Percentiles rank a stretch among this genome's conserved stretches.
phyloP scores from a whole-genome alignment of 129 eudicot species.

The Ambrosia trifida region DNA sequence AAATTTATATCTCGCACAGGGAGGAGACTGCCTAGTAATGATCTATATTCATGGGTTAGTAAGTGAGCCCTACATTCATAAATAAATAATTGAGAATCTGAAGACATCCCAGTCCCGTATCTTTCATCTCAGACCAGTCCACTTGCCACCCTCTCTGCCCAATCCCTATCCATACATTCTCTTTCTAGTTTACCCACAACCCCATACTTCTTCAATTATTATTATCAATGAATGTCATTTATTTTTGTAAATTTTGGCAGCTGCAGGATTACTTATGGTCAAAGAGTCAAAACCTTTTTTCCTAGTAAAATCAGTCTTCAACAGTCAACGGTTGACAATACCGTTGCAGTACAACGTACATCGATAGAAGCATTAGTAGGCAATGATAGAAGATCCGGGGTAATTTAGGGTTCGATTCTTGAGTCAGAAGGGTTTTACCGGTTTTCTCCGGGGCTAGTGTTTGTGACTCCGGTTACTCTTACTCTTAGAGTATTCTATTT shows the following conservation, averaged over 20 bases:
- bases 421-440: too few relatives aligned
- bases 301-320: background rate
- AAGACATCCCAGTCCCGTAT: background rate
- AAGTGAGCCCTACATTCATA: constrained; percentile 28
- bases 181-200: constrained; percentile 14
- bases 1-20: background rate
- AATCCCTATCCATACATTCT: constrained; percentile 40
- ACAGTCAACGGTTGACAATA: background rate
- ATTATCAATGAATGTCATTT: background rate
- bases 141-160: constrained; percentile 26
- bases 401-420: too few relatives aligned
- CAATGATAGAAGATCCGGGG: too few relatives aligned
- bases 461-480: too few relatives aligned
- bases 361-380: too few relatives aligned
- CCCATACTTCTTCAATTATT: constrained; percentile 24
- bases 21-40: background rate
- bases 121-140: constrained; percentile 16
- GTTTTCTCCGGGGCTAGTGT: too few relatives aligned
- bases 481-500: too few relatives aligned
- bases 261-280: background rate
- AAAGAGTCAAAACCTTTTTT: too few relatives aligned
- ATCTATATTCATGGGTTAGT: constrained; percentile 23
- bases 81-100: constrained; percentile 36
- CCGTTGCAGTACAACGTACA: too few relatives aligned
- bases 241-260: background rate